phyloP scores from a whole-genome alignment of 2,329 filamentous ascomycete species.

The Macrophomina phaseolina region DNA sequence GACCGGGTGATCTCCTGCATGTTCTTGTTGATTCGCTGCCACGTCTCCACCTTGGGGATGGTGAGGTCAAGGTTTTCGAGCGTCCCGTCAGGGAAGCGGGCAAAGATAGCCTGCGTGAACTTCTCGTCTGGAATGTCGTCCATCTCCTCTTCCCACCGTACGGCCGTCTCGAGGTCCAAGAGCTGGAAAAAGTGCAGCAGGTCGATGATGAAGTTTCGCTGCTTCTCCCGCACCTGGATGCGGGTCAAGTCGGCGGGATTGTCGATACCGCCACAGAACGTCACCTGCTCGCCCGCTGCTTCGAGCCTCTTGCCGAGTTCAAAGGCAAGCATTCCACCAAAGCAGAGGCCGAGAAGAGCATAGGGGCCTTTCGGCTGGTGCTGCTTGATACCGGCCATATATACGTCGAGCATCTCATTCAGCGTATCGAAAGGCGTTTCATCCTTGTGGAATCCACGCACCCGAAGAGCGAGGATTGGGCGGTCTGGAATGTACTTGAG shows the following conservation, averaged over 20 bases:
- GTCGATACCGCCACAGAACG: conserved; percentile 24
- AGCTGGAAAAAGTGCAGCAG: conserved; percentile 28
- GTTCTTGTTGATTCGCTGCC: conserved; percentile 27
- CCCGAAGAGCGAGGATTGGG: conserved; percentile 13
- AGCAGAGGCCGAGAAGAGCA: conserved; percentile 22
- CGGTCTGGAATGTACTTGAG: conserved; percentile 23
- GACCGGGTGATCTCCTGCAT: conserved; percentile 23
- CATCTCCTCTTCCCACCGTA: conserved; percentile 27
- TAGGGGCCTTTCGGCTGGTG: conserved; percentile 25
- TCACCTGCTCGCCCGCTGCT: conserved; percentile 12
- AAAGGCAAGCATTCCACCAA: conserved; percentile 25
- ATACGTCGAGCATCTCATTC: conserved; percentile 26
- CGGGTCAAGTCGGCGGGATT: conserved; percentile 25
- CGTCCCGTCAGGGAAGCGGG: conserved; percentile 25
- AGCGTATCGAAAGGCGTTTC: conserved; percentile 22
- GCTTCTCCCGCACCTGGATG: conserved; percentile 18
- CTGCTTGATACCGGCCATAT: conserved; percentile 21
- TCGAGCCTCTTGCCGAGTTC: conserved; percentile 28
- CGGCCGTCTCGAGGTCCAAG: conserved; percentile 17
- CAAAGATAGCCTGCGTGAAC: conserved; percentile 26
- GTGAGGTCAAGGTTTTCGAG: conserved; percentile 27
- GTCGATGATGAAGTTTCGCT: conserved; percentile 27
- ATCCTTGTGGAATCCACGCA: conserved; percentile 26
- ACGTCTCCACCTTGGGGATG: conserved; percentile 25
- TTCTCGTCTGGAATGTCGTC: conserved; percentile 24